These are phyloP conservation scores for Eremothecium gossypii DNA, from an alignment of 1,139 yeast genomes.

Conservation along the genomic window DNA sequence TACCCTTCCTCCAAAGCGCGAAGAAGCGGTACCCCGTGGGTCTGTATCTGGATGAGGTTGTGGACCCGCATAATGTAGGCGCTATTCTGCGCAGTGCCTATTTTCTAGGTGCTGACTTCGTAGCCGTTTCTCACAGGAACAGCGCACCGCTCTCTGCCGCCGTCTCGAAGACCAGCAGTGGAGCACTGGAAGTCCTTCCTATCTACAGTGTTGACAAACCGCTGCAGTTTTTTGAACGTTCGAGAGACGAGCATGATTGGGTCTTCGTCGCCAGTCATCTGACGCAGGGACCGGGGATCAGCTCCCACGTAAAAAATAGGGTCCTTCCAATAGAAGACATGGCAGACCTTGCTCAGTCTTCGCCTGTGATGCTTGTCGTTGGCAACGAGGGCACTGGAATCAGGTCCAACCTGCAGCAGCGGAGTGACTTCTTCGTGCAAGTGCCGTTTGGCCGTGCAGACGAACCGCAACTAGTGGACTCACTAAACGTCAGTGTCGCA, in stretches of 20 bases:
- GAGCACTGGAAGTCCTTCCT: constrained; percentile 72
- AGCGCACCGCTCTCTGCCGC: constrained; percentile 63
- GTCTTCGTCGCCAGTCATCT: constrained; percentile 49
- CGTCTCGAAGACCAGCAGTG: constrained; percentile 75
- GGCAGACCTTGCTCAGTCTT: constrained; percentile 33
- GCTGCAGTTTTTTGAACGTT: constrained; percentile 49
- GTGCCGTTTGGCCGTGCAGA: constrained; percentile 33
- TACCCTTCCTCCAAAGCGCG: constrained; percentile 13
- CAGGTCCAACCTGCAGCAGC: constrained; percentile 50
- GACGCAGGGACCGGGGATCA: constrained; percentile 8
- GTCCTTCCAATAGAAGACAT: constrained; percentile 39
- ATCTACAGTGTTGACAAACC: constrained; percentile 52
- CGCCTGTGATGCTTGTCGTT: constrained; percentile 63
- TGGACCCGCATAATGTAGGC: constrained; percentile 88
- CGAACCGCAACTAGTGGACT: constrained; percentile 47
- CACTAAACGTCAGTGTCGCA: constrained; percentile 86
- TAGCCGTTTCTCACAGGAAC: constrained; percentile 60
- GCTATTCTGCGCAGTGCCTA: constrained; percentile 77
- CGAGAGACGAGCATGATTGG: constrained; percentile 56
- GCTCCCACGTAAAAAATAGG: constrained; percentile 24
- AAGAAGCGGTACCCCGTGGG: constrained; percentile 52
- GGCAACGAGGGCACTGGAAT: constrained; percentile 87
- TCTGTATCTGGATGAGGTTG: constrained; percentile 66
- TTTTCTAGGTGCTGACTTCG: constrained; percentile 76
- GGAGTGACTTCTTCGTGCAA: constrained; percentile 58